A percentile compares a stretch with the other conserved stretches of the same genome.
These are phyloP conservation scores for Ophiostoma pallidulum DNA, from an alignment of 2,329 filamentous ascomycete genomes.

Conservation along the genomic window DNA sequence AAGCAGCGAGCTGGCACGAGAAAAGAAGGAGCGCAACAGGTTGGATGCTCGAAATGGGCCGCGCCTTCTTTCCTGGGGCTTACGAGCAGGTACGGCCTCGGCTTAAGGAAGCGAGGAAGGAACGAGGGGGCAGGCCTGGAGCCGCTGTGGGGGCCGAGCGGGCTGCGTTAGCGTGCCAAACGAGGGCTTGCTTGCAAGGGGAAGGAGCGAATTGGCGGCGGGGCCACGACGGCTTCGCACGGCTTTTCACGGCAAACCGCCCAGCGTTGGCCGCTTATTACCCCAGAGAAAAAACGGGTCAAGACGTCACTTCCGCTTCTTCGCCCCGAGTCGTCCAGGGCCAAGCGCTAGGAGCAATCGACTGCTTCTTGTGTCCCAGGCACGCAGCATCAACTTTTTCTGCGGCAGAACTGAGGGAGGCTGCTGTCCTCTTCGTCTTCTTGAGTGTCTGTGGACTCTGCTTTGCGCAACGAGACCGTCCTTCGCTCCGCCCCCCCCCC, in stretches of 20 bases:
- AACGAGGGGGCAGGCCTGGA: not conserved
- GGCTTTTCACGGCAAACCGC: constrained; percentile 32
- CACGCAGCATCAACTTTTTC: too few relatives aligned
- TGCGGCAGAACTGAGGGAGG: too few relatives aligned
- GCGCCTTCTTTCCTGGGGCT: not conserved
- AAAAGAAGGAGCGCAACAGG: not conserved
- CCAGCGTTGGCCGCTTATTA: not conserved
- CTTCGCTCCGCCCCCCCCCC: not conserved
- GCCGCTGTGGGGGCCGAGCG: too few relatives aligned
- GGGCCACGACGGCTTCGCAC: constrained; percentile 29
- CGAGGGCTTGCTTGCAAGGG: constrained; percentile 1
- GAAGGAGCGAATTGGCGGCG: not conserved
- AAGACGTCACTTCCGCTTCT: constrained; percentile 9
- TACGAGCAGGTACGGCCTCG: too few relatives aligned
- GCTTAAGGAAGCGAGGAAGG: constrained; percentile 4
- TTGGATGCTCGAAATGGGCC: not conserved
- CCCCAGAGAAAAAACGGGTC: constrained; percentile 2
- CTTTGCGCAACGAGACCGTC: too few relatives aligned
- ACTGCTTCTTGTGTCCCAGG: too few relatives aligned
- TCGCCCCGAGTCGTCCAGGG: too few relatives aligned
- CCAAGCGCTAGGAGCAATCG: too few relatives aligned
- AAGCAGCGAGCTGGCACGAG: not conserved
- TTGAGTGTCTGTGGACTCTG: not conserved
- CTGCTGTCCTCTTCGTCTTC: too few relatives aligned
- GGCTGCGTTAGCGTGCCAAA: too few relatives aligned